Conservation (phyloP, 345 rosid species). For the Corchorus capsularis region DNA sequence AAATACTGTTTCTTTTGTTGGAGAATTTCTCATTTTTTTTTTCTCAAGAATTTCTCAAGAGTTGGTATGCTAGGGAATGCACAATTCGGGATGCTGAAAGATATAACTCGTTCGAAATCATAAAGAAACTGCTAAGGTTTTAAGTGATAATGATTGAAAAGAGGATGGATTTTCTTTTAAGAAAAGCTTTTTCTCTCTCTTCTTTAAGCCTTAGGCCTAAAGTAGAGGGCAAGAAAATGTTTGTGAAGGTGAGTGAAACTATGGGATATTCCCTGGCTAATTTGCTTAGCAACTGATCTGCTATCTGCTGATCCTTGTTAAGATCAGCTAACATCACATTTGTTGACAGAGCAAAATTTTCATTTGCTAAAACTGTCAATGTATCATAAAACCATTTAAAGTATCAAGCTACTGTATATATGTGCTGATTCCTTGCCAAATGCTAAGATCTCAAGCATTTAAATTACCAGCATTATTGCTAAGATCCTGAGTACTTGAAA, state of each 20-base stretch:
- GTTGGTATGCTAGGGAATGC: neutral
- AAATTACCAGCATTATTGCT: neutral
- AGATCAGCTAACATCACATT: neutral
- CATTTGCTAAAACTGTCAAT: no score
- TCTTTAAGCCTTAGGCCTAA: neutral
- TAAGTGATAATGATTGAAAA: neutral
- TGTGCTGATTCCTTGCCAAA: no score
- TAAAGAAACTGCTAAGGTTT: neutral
- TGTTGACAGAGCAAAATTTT: neutral
- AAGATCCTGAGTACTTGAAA: neutral
- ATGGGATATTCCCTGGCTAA: neutral
- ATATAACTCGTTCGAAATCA: neutral
- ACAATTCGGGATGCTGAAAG: neutral
- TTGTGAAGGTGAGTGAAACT: neutral
- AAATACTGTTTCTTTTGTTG: neutral
- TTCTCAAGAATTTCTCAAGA: no score
- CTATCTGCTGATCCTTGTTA: neutral
- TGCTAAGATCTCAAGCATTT: neutral
- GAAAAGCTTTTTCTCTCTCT: neutral
- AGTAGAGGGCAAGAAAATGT: neutral
- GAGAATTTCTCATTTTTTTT: no score
- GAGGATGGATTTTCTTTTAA: neutral
- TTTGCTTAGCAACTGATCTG: neutral
- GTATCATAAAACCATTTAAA: no score
- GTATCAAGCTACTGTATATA: no score